These are phyloP conservation scores for Beauveria brongniartii DNA, from an alignment of 2,329 filamentous ascomycete species.

Conservation along the genomic window DNA sequence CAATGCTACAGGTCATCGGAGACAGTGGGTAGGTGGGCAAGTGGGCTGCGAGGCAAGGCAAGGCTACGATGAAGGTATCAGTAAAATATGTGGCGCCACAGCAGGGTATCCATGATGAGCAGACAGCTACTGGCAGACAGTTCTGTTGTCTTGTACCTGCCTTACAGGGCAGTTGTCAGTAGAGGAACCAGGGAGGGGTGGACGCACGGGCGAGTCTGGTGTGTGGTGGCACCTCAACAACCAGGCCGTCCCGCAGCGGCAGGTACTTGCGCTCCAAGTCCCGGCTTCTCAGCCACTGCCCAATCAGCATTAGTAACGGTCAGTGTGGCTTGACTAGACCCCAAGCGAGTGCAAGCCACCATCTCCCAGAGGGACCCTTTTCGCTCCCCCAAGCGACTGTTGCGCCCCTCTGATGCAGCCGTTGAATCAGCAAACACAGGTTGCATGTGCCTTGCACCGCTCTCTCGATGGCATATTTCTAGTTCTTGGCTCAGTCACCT, in stretches of 20 bases:
- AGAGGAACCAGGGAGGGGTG: neutral
- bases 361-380: constrained; percentile 3
- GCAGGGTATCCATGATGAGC: neutral
- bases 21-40: neutral
- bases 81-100: neutral
- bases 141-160: constrained; percentile 2
- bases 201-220: neutral
- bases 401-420: neutral
- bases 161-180: constrained; percentile 8
- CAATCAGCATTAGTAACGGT: neutral
- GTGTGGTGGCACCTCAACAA: too few species aligned
- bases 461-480: neutral
- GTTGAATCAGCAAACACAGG: neutral
- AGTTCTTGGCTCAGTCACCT: neutral
- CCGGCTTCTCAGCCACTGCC: neutral
- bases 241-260: too few species aligned
- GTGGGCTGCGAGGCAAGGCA: constrained; percentile 1
- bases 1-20: constrained; percentile 8
- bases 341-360: constrained; percentile 8
- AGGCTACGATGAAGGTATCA: neutral
- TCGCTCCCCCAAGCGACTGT: neutral
- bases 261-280: neutral
- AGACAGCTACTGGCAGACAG: neutral
- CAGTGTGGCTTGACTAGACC: neutral
- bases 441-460: neutral